A percentile compares a stretch with the other conserved stretches of the same genome.
Evolutionary conservation across 768 basidiomycete species (phyloP).

Genomic region (Crepidotus variabilis): DNA sequence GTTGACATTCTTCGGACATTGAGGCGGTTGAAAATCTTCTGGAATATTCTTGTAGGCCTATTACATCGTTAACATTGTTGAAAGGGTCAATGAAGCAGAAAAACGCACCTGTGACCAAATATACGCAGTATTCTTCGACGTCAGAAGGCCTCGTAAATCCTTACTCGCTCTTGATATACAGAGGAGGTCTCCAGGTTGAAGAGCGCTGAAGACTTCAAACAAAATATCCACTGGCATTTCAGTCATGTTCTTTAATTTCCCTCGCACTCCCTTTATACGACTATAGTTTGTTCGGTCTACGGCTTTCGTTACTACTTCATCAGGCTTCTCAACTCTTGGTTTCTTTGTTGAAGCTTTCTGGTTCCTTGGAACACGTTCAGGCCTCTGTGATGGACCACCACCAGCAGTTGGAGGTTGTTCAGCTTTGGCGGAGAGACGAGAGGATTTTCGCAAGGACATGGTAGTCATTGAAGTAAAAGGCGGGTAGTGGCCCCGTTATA

Average conservation of each 20-base stretch:
- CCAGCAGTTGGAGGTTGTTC: not conserved
- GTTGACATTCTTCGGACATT: not conserved
- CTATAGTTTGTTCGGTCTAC: not conserved
- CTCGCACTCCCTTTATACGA: not conserved
- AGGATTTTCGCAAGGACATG: not conserved
- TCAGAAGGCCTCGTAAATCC: not conserved
- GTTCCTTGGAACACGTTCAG: not conserved
- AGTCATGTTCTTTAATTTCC: slow-evolving; percentile 10
- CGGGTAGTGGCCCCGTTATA: not conserved
- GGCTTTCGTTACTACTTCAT: not conserved
- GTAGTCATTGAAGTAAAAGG: not conserved
- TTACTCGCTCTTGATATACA: slow-evolving; percentile 28
- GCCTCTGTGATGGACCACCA: not conserved
- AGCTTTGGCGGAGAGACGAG: not conserved
- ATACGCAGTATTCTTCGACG: not conserved
- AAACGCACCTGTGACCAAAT: slow-evolving; percentile 1
- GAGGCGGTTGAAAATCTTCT: not conserved
- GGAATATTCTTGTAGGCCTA: slow-evolving; percentile 1
- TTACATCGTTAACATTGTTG: not conserved
- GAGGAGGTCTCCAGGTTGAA: slow-evolving; percentile 39
- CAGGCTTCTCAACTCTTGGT: not conserved
- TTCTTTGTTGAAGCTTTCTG: not conserved
- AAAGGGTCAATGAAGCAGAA: not conserved
- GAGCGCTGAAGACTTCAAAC: slow-evolving; percentile 34
- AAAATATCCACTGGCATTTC: slow-evolving; percentile 32